Conservation (phyloP, 805 yeast genomes). For the Jamesozyma jinghongensis region DNA sequence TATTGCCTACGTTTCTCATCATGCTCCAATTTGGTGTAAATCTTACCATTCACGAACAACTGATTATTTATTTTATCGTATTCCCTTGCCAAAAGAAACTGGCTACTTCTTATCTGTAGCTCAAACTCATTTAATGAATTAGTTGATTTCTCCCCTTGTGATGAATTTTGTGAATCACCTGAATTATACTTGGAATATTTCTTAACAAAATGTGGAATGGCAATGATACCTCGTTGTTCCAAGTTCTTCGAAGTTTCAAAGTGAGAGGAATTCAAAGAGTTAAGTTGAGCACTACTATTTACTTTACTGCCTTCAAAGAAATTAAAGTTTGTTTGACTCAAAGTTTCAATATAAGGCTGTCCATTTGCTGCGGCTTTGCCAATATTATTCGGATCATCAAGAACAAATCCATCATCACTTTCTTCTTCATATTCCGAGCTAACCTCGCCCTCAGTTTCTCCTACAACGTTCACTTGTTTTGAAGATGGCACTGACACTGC, state of each 20-base stretch:
- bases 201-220: constrained; percentile 13
- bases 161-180: not conserved
- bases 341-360: too few species aligned
- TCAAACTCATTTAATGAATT: not conserved
- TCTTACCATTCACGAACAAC: not conserved
- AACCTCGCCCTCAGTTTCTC: not conserved
- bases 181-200: not conserved
- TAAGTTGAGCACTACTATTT: too few species aligned
- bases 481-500: not conserved
- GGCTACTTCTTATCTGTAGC: constrained; percentile 1
- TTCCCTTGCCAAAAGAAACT: constrained; percentile 1
- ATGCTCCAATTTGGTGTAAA: constrained; percentile 3
- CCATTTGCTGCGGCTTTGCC: too few species aligned
- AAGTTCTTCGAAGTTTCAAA: not conserved
- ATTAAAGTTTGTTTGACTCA: too few species aligned
- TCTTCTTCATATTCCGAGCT: not conserved
- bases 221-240: constrained; percentile 5
- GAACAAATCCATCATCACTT: not conserved
- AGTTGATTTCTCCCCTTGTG: not conserved
- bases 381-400: not conserved
- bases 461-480: not conserved
- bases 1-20: constrained; percentile 9
- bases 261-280: too few species aligned
- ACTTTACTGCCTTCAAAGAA: too few species aligned
- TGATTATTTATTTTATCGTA: constrained; percentile 4